Percentiles rank a stretch among this genome's conserved stretches.
Evolutionary conservation across 1,139 yeast genomes (phyloP).

Genomic region (Arxiozyma heterogenica): DNA sequence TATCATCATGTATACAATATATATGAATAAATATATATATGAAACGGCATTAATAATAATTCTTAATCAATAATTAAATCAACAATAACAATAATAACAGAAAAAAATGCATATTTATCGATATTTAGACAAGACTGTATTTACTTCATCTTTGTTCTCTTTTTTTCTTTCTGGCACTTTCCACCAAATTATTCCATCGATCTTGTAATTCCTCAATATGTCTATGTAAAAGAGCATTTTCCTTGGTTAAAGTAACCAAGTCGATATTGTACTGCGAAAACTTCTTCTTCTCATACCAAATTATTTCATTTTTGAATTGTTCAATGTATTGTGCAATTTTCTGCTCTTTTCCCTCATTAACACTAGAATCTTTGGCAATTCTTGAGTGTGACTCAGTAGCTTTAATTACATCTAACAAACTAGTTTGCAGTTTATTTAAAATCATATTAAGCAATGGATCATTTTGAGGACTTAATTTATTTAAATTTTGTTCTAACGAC

Average conservation of each 20-base stretch:
- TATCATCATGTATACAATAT: background rate
- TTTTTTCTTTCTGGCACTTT: slow-evolving; percentile 38
- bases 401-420: slow-evolving; percentile 2
- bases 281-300: slow-evolving; percentile 26
- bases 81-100: background rate
- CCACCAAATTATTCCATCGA: slow-evolving; percentile 42
- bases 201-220: slow-evolving; percentile 36
- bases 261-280: slow-evolving; percentile 26
- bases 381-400: background rate
- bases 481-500: slow-evolving; percentile 1
- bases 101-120: background rate
- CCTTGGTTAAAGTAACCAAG: slow-evolving; percentile 24
- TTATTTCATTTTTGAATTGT: slow-evolving; percentile 28
- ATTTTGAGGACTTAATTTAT: background rate
- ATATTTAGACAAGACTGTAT: background rate
- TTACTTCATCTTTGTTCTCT: slow-evolving; percentile 7
- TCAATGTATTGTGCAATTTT: slow-evolving; percentile 17
- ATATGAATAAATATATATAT: background rate
- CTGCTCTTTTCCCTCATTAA: slow-evolving; percentile 5
- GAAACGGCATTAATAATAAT: background rate
- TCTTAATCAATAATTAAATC: background rate
- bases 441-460: slow-evolving; percentile 4
- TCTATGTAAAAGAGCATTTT: slow-evolving; percentile 31
- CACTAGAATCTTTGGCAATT: background rate
- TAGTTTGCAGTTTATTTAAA: slow-evolving; percentile 10